These are phyloP conservation scores for Corchorus olitorius DNA, from an alignment of 345 rosid genomes.

Conservation along the genomic window DNA sequence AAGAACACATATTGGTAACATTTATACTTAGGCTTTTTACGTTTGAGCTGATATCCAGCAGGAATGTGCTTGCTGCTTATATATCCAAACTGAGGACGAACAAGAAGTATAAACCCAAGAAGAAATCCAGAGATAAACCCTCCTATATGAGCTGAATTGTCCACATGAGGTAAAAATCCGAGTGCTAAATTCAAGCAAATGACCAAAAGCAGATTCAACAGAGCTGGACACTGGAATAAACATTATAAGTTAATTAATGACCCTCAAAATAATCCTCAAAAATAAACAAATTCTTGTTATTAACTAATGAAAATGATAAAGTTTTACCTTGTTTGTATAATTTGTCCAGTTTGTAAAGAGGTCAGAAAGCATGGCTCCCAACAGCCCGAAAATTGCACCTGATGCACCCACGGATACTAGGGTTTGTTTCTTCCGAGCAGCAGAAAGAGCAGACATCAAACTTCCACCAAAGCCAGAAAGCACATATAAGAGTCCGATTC, in stretches of 20 bases:
- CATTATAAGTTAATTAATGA: background rate
- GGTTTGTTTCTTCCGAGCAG: conserved; percentile 18
- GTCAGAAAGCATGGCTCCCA: conserved; percentile 98
- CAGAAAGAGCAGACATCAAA: conserved; percentile 59
- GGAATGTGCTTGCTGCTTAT: conserved; percentile 61
- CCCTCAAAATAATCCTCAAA: background rate
- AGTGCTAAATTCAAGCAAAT: conserved; percentile 72
- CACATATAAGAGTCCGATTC: conserved; percentile 69
- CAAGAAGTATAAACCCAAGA: conserved; percentile 76
- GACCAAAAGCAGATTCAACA: conserved; percentile 61
- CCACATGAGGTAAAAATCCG: conserved; percentile 77
- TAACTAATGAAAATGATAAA: background rate
- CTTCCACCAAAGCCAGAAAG: conserved; percentile 88
- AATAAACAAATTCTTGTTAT: background rate
- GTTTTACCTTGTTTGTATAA: conserved; percentile 72
- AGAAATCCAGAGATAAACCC: conserved; percentile 80
- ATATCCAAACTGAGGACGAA: conserved; percentile 94
- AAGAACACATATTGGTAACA: conserved; percentile 61
- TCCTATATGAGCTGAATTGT: conserved; percentile 93
- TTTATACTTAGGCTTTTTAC: conserved; percentile 61
- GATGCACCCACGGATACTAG: conserved; percentile 90
- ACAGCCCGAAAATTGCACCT: conserved; percentile 89
- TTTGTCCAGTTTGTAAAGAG: conserved; percentile 91
- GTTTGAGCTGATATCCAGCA: conserved; percentile 60
- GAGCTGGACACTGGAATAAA: conserved; percentile 64